These are phyloP conservation scores for Blumeria hordei DNA, from an alignment of 2,329 filamentous ascomycete genomes.

Conservation along the genomic window DNA sequence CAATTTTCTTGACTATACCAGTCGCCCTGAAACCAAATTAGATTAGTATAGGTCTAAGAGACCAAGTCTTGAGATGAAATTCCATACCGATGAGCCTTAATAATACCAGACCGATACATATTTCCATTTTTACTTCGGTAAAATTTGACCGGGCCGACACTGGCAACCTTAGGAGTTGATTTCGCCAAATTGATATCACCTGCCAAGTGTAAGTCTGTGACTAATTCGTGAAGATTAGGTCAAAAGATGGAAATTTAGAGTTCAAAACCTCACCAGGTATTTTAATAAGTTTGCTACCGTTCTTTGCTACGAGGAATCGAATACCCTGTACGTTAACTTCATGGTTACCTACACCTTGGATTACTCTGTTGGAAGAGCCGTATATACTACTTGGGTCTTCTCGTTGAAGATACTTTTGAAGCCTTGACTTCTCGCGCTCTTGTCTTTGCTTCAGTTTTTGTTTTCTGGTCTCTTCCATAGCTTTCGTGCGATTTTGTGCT, in stretches of 20 bases:
- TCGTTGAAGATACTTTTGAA: conserved; percentile 23
- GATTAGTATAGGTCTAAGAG: conserved; percentile 11
- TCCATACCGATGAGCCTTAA: conserved; percentile 54
- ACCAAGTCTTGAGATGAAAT: background rate
- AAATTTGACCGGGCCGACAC: conserved; percentile 58
- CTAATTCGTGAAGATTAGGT: conserved; percentile 2
- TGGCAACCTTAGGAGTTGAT: conserved; percentile 48
- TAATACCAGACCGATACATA: conserved; percentile 50
- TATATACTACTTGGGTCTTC: conserved; percentile 10
- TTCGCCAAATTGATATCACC: conserved; percentile 34
- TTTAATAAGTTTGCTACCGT: conserved; percentile 63
- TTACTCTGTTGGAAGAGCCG: conserved; percentile 1
- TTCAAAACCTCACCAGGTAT: conserved; percentile 31
- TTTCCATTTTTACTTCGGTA: conserved; percentile 74
- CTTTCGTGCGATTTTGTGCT: conserved; percentile 38
- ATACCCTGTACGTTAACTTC: conserved; percentile 28
- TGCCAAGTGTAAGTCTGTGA: conserved; percentile 17
- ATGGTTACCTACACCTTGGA: background rate
- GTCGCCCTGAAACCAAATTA: conserved; percentile 9
- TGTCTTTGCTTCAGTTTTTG: conserved; percentile 29
- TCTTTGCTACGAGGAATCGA: conserved; percentile 46
- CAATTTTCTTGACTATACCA: conserved; percentile 38
- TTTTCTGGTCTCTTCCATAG: conserved; percentile 44
- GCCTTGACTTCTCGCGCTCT: conserved; percentile 32
- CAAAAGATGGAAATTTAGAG: conserved; percentile 2